Evolutionary conservation across 1,284 basidiomycete species (phyloP).

Genomic region (Cryptococcus jaspeensis): DNA sequence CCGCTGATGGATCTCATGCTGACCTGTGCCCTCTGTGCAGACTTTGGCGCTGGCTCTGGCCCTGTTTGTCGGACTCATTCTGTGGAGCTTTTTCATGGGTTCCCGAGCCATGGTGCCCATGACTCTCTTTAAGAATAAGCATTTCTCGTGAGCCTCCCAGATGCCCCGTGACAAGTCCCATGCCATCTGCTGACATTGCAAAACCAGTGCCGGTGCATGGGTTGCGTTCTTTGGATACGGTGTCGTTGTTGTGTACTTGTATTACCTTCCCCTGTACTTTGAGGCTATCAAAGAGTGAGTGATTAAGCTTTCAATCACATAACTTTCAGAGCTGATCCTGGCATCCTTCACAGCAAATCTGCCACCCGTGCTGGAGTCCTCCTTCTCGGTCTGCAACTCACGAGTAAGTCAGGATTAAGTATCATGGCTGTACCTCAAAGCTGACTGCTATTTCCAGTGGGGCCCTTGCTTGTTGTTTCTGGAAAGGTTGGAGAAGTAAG

Average conservation of each 20-base stretch:
- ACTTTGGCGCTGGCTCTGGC: slow-evolving; percentile 19
- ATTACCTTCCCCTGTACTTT: slow-evolving; percentile 30
- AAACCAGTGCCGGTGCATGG: slow-evolving; percentile 16
- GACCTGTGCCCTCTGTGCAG: slow-evolving; percentile 7
- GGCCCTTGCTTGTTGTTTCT: slow-evolving; percentile 19
- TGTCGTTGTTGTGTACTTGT: slow-evolving; percentile 22
- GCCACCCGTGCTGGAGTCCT: slow-evolving; percentile 25
- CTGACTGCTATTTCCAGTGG: slow-evolving; percentile 8
- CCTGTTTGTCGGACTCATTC: slow-evolving; percentile 16
- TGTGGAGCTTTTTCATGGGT: slow-evolving; percentile 22
- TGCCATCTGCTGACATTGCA: not conserved
- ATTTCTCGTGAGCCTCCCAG: slow-evolving; percentile 17
- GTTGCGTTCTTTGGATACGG: slow-evolving; percentile 26
- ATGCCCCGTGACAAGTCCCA: no score
- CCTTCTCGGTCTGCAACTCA: slow-evolving; percentile 26
- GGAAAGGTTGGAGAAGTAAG: slow-evolving; percentile 24
- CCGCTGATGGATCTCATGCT: not conserved
- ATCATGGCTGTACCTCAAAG: not conserved
- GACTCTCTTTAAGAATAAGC: slow-evolving; percentile 18
- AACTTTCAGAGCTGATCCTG: not conserved
- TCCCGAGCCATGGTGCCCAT: slow-evolving; percentile 27
- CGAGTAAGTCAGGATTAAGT: slow-evolving; percentile 18
- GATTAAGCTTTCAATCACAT: not conserved
- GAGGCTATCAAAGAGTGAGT: slow-evolving; percentile 22
- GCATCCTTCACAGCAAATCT: slow-evolving; percentile 11